A percentile compares a stretch with the other conserved stretches of the same genome.
Evolutionary conservation across 2,329 filamentous ascomycete species (phyloP).

Genomic region (Xylariomycetidae sp.): DNA sequence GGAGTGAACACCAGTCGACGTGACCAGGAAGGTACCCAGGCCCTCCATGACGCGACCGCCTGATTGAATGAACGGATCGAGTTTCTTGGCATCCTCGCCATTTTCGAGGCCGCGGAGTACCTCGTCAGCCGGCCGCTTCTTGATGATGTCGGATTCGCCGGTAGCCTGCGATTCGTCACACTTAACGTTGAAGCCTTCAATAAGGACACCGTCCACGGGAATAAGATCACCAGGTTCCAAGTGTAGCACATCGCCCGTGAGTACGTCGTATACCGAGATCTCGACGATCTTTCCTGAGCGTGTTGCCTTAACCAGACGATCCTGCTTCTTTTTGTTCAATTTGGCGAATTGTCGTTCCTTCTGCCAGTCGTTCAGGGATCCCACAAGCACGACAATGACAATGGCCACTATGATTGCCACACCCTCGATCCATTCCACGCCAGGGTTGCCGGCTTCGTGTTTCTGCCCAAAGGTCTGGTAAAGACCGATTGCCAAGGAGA

Average conservation of each 20-base stretch:
- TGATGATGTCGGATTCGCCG: constrained; percentile 72
- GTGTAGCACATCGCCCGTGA: constrained; percentile 65
- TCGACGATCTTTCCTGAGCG: constrained; percentile 66
- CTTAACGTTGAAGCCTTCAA: constrained; percentile 67
- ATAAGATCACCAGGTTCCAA: constrained; percentile 72
- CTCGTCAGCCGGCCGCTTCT: constrained; percentile 60
- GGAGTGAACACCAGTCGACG: constrained; percentile 66
- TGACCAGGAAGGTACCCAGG: constrained; percentile 68
- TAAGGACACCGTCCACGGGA: constrained; percentile 67
- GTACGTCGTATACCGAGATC: constrained; percentile 61
- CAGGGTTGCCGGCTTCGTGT: constrained; percentile 44
- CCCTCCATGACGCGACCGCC: constrained; percentile 73
- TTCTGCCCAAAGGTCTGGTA: constrained; percentile 65
- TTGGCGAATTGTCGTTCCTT: constrained; percentile 76
- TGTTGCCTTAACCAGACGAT: constrained; percentile 64
- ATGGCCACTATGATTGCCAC: constrained; percentile 80
- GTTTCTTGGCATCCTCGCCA: constrained; percentile 59
- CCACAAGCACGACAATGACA: constrained; percentile 68
- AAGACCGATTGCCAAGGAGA: constrained; percentile 68
- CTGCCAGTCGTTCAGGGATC: constrained; percentile 73
- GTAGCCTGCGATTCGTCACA: constrained; percentile 75
- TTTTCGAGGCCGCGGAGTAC: constrained; percentile 65
- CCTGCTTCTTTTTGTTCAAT: constrained; percentile 73
- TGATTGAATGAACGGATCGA: constrained; percentile 82
- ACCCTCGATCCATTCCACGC: constrained; percentile 74